A percentile compares a stretch with the other conserved stretches of the same genome.
Evolutionary conservation across 108 stramenopile species (phyloP).

Genomic region (Nannochloropsis oceanica): DNA sequence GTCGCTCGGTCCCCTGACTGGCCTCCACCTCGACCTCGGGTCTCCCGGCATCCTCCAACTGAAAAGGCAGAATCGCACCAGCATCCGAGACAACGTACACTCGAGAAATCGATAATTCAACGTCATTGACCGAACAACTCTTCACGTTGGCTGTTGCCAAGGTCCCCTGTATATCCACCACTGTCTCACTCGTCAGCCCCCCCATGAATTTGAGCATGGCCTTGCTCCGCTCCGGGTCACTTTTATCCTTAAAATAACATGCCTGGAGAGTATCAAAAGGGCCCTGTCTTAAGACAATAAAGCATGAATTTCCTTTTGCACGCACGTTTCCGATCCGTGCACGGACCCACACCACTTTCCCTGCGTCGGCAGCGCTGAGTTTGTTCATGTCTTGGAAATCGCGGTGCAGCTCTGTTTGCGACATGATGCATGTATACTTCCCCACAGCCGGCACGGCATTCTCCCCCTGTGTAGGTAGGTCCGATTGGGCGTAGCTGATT

Average conservation of each 20-base stretch:
- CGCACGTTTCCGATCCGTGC: conserved; percentile 79
- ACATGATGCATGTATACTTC: neutral
- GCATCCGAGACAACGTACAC: conserved; percentile 74
- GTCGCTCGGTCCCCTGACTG: conserved; percentile 74
- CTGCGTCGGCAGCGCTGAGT: neutral
- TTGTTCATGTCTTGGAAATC: neutral
- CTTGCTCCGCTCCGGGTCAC: conserved; percentile 56
- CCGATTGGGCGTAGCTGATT: neutral
- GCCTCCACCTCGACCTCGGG: conserved; percentile 75
- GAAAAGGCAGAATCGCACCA: conserved; percentile 63
- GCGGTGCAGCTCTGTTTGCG: neutral
- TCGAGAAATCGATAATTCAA: conserved; percentile 63
- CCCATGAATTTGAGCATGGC: conserved; percentile 75
- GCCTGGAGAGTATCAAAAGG: conserved; percentile 82
- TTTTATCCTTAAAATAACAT: conserved; percentile 84
- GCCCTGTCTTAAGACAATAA: conserved; percentile 78
- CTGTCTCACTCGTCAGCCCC: conserved; percentile 64
- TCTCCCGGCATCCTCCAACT: conserved; percentile 82
- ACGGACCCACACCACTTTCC: conserved; percentile 60
- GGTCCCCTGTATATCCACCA: conserved; percentile 77
- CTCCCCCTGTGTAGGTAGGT: neutral
- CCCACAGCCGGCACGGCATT: neutral
- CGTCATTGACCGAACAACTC: conserved; percentile 38
- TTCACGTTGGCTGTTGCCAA: conserved; percentile 47
- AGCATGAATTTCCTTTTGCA: conserved; percentile 82